Percentiles rank a stretch among this genome's conserved stretches.
These are phyloP conservation scores for Tetratostichococcus sp. DNA, from an alignment of 139 green algal species.

Conservation along the genomic window DNA sequence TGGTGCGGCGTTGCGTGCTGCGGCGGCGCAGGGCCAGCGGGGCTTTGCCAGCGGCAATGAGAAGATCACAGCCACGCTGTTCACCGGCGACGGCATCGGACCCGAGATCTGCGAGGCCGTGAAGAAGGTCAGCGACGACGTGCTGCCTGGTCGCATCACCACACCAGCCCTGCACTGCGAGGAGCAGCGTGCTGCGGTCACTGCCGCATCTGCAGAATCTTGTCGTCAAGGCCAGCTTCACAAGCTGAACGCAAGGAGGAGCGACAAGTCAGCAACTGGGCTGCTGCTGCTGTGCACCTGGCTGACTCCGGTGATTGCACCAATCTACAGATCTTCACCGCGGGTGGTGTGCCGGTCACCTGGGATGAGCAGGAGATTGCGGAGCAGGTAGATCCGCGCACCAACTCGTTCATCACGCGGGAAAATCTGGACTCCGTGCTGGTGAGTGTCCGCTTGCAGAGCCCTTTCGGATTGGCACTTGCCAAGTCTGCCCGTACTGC, in stretches of 20 bases:
- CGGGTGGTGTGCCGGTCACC: slow-evolving; percentile 66
- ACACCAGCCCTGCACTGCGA: too few species aligned
- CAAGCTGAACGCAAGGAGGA: too few species aligned
- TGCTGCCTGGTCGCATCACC: too few species aligned
- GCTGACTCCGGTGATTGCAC: too few species aligned
- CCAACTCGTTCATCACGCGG: slow-evolving; percentile 87
- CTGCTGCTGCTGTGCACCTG: too few species aligned
- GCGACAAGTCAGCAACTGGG: too few species aligned
- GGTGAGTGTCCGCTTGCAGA: too few species aligned
- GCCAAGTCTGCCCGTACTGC: too few species aligned
- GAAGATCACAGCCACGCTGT: slow-evolving; percentile 18
- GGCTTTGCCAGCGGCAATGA: neutral
- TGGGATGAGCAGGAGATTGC: slow-evolving; percentile 92
- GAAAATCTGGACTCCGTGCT: slow-evolving; percentile 94
- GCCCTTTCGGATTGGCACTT: too few species aligned
- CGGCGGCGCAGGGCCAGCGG: neutral
- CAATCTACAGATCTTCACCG: slow-evolving; percentile 71
- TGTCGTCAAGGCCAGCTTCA: too few species aligned
- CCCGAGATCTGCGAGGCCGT: slow-evolving; percentile 87
- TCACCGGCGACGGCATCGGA: slow-evolving; percentile 79
- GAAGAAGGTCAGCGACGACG: slow-evolving; percentile 30
- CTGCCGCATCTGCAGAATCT: too few species aligned
- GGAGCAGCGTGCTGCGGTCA: neutral
- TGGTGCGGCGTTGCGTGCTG: neutral
- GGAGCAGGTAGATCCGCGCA: slow-evolving; percentile 79